Percentiles rank a stretch among this genome's conserved stretches.
Evolutionary conservation across 1,139 yeast genomes (phyloP).

Genomic region (Candida sanyaensis): DNA sequence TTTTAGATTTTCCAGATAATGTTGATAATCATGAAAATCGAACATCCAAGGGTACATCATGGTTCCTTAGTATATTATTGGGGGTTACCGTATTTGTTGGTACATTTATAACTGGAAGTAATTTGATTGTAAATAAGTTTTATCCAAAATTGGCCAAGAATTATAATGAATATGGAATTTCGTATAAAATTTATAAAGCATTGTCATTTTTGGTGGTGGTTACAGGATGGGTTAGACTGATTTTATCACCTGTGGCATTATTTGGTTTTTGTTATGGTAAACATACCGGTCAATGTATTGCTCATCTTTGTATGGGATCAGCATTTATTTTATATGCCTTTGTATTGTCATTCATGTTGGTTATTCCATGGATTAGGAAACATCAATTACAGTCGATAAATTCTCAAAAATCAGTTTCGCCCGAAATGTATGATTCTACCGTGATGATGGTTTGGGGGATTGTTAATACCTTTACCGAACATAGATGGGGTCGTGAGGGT

Average conservation of each 20-base stretch:
- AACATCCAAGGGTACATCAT: conserved; percentile 65
- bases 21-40: conserved; percentile 62
- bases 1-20: conserved; percentile 62
- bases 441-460: conserved; percentile 90
- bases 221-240: conserved; percentile 69
- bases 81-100: conserved; percentile 55
- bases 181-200: conserved; percentile 40
- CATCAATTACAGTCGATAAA: conserved; percentile 27
- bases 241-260: conserved; percentile 80
- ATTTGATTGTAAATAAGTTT: conserved; percentile 39
- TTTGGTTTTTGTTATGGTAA: conserved; percentile 75
- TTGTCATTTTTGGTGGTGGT: conserved; percentile 48
- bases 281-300: conserved; percentile 90
- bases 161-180: conserved; percentile 17
- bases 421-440: conserved; percentile 81
- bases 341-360: conserved; percentile 61
- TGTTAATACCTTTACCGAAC: conserved; percentile 93
- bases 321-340: conserved; percentile 82
- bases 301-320: conserved; percentile 96
- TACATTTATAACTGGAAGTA: conserved; percentile 54
- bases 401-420: conserved; percentile 52
- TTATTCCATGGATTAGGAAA: conserved; percentile 67
- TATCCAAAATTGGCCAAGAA: conserved; percentile 32
- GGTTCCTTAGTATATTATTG: conserved; percentile 54
- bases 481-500: conserved; percentile 83